Evolutionary conservation across 1,284 basidiomycete genomes (phyloP).

Genomic region (Fomitopsis schrenkii): DNA sequence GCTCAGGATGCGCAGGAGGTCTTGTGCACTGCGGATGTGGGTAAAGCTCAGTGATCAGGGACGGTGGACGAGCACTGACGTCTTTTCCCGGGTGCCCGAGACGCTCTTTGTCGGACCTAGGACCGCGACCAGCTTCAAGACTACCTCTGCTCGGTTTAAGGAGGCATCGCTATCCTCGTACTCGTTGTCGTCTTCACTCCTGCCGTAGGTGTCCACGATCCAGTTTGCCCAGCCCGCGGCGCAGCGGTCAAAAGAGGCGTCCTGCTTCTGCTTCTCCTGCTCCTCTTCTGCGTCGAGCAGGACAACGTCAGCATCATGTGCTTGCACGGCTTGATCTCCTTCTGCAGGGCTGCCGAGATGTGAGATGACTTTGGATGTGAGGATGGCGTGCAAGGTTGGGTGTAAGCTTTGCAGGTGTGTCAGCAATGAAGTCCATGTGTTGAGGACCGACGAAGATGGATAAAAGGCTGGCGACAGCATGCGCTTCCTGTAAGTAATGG

Average conservation of each 20-base stretch:
- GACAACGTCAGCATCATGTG: conserved; percentile 12
- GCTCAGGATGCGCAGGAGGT: conserved; percentile 38
- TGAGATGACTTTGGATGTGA: conserved; percentile 50
- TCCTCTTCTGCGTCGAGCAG: conserved; percentile 10
- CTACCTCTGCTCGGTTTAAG: conserved; percentile 39
- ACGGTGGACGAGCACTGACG: conserved; percentile 25
- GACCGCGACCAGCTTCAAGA: conserved; percentile 42
- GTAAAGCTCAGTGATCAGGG: neutral
- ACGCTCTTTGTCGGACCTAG: conserved; percentile 36
- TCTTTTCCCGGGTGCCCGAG: conserved; percentile 25
- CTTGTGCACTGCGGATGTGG: conserved; percentile 26
- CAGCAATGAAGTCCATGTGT: conserved; percentile 74
- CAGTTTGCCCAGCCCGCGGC: conserved; percentile 67
- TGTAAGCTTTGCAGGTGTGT: conserved; percentile 56
- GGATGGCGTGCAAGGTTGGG: conserved; percentile 44
- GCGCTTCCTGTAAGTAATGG: conserved; percentile 49
- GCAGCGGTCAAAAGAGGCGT: conserved; percentile 49
- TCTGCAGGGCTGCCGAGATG: conserved; percentile 29
- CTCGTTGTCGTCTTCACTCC: conserved; percentile 16
- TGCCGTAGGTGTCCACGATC: conserved; percentile 40
- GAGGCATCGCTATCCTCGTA: conserved; percentile 19
- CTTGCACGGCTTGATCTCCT: neutral
- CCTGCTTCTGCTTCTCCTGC: conserved; percentile 16
- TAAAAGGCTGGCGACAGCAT: conserved; percentile 40
- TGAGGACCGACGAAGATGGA: conserved; percentile 50